Conservation (phyloP, 208 protist species). For the Polymyxa betae region DNA sequence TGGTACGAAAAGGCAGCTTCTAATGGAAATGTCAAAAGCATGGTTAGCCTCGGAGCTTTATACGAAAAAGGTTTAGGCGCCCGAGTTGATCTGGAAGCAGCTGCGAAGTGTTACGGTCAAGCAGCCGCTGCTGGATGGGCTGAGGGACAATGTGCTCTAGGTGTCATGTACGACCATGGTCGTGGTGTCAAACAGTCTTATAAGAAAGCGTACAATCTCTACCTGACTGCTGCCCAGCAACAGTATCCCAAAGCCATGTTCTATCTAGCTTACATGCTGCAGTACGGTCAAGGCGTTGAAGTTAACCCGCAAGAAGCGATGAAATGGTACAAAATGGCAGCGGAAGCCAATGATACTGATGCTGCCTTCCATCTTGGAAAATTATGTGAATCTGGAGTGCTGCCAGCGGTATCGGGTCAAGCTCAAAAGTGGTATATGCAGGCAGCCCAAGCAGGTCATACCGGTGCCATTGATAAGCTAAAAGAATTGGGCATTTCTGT, state of each 20-base stretch:
- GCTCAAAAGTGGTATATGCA: conserved; percentile 11
- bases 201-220: conserved; percentile 27
- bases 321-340: conserved; percentile 49
- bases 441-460: conserved; percentile 18
- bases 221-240: conserved; percentile 36
- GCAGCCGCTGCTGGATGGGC: background rate
- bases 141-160: background rate
- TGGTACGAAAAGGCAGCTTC: conserved; percentile 48
- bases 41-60: conserved; percentile 54
- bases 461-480: background rate
- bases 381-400: background rate
- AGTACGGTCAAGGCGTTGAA: conserved; percentile 32
- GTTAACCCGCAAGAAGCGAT: background rate
- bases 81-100: background rate
- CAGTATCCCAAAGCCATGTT: conserved; percentile 36
- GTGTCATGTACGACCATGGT: conserved; percentile 50
- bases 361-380: conserved; percentile 60
- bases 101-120: conserved; percentile 1
- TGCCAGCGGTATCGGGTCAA: background rate
- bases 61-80: conserved; percentile 56
- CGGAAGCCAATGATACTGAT: conserved; percentile 53
- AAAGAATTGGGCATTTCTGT: background rate
- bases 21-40: conserved; percentile 46
- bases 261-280: conserved; percentile 26
- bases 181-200: conserved; percentile 45